Conservation (phyloP, 2,329 filamentous ascomycete genomes). For the Xylariomycetidae sp. region DNA sequence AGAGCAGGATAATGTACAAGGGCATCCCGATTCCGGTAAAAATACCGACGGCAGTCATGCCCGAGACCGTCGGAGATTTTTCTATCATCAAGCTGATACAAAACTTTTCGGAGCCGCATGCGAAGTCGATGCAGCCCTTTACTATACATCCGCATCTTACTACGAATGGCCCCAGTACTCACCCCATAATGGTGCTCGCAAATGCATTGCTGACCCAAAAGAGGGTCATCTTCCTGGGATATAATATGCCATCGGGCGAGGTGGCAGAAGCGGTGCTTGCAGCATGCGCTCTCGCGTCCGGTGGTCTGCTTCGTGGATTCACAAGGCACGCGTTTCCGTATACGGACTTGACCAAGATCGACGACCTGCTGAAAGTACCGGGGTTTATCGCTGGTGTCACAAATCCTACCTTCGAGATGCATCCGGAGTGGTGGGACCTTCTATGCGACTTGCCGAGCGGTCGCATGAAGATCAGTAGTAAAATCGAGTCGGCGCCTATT, state of each 20-base stretch:
- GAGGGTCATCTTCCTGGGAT: slow-evolving; percentile 89
- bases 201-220: slow-evolving; percentile 97
- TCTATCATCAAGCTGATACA: slow-evolving; percentile 96
- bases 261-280: slow-evolving; percentile 97
- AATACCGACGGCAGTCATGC: slow-evolving; percentile 86
- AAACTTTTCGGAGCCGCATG: slow-evolving; percentile 80
- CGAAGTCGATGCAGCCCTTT: slow-evolving; percentile 81
- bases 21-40: slow-evolving; percentile 96
- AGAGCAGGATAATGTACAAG: slow-evolving; percentile 93
- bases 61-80: slow-evolving; percentile 96
- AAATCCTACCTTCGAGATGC: slow-evolving; percentile 91
- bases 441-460: slow-evolving; percentile 90
- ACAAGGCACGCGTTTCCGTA: slow-evolving; percentile 96
- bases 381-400: slow-evolving; percentile 98
- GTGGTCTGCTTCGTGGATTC: slow-evolving; percentile 88
- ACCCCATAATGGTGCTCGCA: slow-evolving; percentile 90
- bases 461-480: slow-evolving; percentile 88
- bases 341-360: slow-evolving; percentile 95
- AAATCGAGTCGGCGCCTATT: slow-evolving; percentile 72
- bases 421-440: slow-evolving; percentile 97
- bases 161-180: slow-evolving; percentile 82
- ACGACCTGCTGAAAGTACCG: slow-evolving; percentile 90
- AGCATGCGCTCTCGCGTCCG: slow-evolving; percentile 90
- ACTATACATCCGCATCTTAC: slow-evolving; percentile 86
- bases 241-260: slow-evolving; percentile 91